Evolutionary conservation across 495 filamentous ascomycete species (phyloP), one percentile per base, ranked within the genome.

Genomic region (Penicillium fimorum): DNA sequence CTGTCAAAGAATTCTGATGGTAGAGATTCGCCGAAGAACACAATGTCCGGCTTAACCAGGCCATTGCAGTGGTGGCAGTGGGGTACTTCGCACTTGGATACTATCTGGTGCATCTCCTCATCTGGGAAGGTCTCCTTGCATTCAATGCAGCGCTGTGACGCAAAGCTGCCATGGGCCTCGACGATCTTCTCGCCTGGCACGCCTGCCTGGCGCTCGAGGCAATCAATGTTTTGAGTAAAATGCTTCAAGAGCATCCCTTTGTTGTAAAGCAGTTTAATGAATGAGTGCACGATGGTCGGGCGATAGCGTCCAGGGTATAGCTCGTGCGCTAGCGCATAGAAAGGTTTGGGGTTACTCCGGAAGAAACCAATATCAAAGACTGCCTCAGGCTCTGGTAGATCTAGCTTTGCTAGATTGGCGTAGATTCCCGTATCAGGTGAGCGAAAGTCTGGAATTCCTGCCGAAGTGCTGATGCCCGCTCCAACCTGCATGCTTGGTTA

Each of bases 191-290:
- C 84, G 0, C 75, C 78, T 0, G 91, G 89, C 15, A 98, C 82
- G 42, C 94, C 94, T 9, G 94, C 95, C 61, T 84, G 79, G 32
- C 93, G 84, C 72, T 98, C 94, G 22, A 98, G 80, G 63, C 89
- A 92, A 75, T 98, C 94, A 63, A 98, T 96, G 68, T 98, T 98
- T 70, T 98, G 94, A 5, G 95, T 96, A 73, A 96, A 98, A 40
- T 92, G 80, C 74, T 91, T 93, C 60, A 89, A 73, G 13, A 98
- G 75, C 30, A 92, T 75, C 5, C 84, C 83, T 73, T 92, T 94
- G 44, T 88, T 76, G 32, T 90, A 79, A 13, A 96, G 82, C 30
- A 88, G 63, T 10, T 82, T 81, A 56, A 97, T 84, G 64, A 96
- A 96, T 4, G 79, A 80, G 69, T 96, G 90, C 3, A 89, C 83